phyloP scores from a whole-genome alignment of 1,139 yeast species.

The Pichia cactophila region DNA sequence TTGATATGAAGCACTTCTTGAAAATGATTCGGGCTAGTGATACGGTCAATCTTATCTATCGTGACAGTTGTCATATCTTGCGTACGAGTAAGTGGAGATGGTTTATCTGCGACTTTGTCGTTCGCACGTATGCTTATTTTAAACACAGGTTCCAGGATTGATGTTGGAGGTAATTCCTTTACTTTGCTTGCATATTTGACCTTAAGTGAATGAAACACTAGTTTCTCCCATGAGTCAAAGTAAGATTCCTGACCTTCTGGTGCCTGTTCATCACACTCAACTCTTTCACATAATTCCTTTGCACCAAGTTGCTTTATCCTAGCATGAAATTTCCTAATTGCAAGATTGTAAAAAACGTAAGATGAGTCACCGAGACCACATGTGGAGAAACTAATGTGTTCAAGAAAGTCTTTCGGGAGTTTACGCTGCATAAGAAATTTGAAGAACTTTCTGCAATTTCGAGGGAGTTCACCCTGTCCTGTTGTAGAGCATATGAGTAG shows the following conservation, averaged over 20 bases:
- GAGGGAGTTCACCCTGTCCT: constrained; percentile 92
- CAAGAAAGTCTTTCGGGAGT: constrained; percentile 56
- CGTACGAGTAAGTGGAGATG: background rate
- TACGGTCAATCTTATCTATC: constrained; percentile 11
- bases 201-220: constrained; percentile 38
- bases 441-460: constrained; percentile 70
- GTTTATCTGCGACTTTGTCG: background rate
- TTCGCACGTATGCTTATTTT: constrained; percentile 25
- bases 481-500: constrained; percentile 70
- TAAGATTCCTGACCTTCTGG: constrained; percentile 75
- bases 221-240: constrained; percentile 65
- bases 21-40: constrained; percentile 52
- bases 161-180: constrained; percentile 31
- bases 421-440: constrained; percentile 58
- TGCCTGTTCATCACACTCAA: constrained; percentile 85
- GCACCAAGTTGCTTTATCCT: constrained; percentile 81
- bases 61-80: constrained; percentile 29
- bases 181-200: constrained; percentile 15
- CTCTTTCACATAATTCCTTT: constrained; percentile 56
- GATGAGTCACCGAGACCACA: constrained; percentile 96
- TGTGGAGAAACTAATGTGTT: constrained; percentile 57
- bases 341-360: constrained; percentile 80
- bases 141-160: constrained; percentile 40
- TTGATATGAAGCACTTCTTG: constrained; percentile 77
- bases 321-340: constrained; percentile 71